These are phyloP conservation scores for Entoloma clypeatum DNA, from an alignment of 1,284 basidiomycete species.

Conservation along the genomic window DNA sequence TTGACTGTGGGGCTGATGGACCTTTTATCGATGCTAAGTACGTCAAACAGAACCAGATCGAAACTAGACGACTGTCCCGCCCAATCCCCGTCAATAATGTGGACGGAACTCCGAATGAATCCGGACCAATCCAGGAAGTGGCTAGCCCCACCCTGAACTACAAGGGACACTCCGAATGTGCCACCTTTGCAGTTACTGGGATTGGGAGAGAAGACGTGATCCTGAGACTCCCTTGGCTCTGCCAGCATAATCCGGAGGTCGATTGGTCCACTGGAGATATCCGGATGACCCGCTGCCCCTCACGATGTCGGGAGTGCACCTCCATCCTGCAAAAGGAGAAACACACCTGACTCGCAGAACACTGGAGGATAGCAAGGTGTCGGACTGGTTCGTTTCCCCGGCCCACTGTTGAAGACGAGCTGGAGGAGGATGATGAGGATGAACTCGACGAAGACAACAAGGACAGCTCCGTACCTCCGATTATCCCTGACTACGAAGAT, in stretches of 20 bases:
- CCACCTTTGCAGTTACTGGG: constrained; percentile 20
- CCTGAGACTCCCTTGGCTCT: constrained; percentile 25
- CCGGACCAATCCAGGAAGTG: constrained; percentile 17
- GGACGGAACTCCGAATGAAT: constrained; percentile 22
- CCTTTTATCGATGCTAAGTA: constrained; percentile 18
- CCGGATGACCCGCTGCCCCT: constrained; percentile 22
- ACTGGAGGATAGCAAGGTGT: too few species aligned
- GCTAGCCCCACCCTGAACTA: constrained; percentile 14
- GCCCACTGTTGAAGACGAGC: too few species aligned
- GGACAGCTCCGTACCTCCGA: too few species aligned
- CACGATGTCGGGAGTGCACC: not conserved
- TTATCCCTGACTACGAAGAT: too few species aligned
- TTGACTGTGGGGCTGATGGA: constrained; percentile 20
- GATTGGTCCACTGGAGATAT: constrained; percentile 23
- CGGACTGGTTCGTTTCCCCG: too few species aligned
- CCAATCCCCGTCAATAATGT: constrained; percentile 23
- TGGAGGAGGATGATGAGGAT: too few species aligned
- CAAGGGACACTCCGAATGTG: constrained; percentile 16
- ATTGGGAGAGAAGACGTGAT: constrained; percentile 22
- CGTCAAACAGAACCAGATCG: constrained; percentile 13
- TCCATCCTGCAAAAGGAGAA: not conserved
- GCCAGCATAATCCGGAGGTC: constrained; percentile 25
- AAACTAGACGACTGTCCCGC: constrained; percentile 8
- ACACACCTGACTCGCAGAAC: not conserved
- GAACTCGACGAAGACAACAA: too few species aligned